Evolutionary conservation across 306 rosid genomes (phyloP).

Genomic region (Cercis canadensis): DNA sequence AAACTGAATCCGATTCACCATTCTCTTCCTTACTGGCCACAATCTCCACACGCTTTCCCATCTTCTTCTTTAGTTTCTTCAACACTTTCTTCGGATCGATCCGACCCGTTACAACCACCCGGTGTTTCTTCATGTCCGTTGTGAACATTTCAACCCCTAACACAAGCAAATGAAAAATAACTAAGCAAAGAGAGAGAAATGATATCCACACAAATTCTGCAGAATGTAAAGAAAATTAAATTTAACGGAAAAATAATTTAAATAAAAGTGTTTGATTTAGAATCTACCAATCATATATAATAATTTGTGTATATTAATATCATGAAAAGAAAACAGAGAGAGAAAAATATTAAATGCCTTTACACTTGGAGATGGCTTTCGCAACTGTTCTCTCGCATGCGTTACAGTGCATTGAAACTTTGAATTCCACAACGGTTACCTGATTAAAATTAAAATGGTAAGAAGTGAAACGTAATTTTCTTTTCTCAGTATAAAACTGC

Average conservation of each 20-base stretch:
- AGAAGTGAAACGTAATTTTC: neutral
- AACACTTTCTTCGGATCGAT: slow-evolving; percentile 61
- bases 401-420: slow-evolving; percentile 77
- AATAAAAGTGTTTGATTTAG: too few relatives aligned
- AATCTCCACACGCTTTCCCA: slow-evolving; percentile 69
- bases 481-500: too few relatives aligned
- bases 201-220: too few relatives aligned
- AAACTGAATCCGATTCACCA: neutral
- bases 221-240: too few relatives aligned
- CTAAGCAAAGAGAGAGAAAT: neutral
- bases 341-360: slow-evolving; percentile 50
- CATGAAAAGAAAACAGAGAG: too few relatives aligned
- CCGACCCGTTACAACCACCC: slow-evolving; percentile 66
- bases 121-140: slow-evolving; percentile 67
- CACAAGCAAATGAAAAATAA: neutral
- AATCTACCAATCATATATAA: too few relatives aligned
- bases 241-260: too few relatives aligned
- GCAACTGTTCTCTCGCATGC: slow-evolving; percentile 81
- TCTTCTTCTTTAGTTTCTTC: slow-evolving; percentile 76
- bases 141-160: slow-evolving; percentile 74
- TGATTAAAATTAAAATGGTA: neutral
- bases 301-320: too few relatives aligned
- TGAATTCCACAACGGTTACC: slow-evolving; percentile 55
- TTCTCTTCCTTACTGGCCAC: slow-evolving; percentile 40
- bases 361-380: slow-evolving; percentile 65